Percentiles rank a stretch among this genome's conserved stretches.
phyloP scores from a whole-genome alignment of 2,329 filamentous ascomycete genomes.

The Cladosporium sp. region DNA sequence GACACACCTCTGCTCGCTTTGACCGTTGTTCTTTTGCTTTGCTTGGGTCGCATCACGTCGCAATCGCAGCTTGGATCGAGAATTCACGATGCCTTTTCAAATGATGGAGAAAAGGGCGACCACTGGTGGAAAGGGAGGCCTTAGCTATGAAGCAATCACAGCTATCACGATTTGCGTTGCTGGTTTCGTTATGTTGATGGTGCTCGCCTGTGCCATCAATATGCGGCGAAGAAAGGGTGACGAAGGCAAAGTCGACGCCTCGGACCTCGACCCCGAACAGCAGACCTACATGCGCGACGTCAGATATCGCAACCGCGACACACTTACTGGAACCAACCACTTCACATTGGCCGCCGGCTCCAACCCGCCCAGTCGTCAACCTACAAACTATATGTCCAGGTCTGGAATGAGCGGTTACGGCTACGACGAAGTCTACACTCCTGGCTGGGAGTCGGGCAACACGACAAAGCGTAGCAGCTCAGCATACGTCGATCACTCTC shows the following conservation, averaged over 20 bases:
- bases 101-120: constrained; percentile 1
- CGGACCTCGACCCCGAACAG: constrained; percentile 8
- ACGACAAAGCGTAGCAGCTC: constrained; percentile 1
- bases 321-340: constrained; percentile 7
- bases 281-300: constrained; percentile 10
- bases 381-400: constrained; percentile 4
- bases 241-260: not conserved
- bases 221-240: constrained; percentile 5
- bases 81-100: too few species aligned
- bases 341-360: constrained; percentile 2
- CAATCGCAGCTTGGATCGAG: too few species aligned
- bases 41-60: too few species aligned
- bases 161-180: constrained; percentile 7
- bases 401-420: constrained; percentile 4
- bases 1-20: not conserved
- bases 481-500: not conserved
- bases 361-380: constrained; percentile 2
- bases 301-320: constrained; percentile 9
- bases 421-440: constrained; percentile 7
- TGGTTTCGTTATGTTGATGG: constrained; percentile 10
- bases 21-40: too few species aligned
- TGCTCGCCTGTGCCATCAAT: constrained; percentile 7
- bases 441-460: constrained; percentile 4
- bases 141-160: constrained; percentile 11
- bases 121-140: constrained; percentile 1